These are phyloP conservation scores for Linaria vulgaris DNA, from an alignment of 257 asterid species.

Conservation along the genomic window DNA sequence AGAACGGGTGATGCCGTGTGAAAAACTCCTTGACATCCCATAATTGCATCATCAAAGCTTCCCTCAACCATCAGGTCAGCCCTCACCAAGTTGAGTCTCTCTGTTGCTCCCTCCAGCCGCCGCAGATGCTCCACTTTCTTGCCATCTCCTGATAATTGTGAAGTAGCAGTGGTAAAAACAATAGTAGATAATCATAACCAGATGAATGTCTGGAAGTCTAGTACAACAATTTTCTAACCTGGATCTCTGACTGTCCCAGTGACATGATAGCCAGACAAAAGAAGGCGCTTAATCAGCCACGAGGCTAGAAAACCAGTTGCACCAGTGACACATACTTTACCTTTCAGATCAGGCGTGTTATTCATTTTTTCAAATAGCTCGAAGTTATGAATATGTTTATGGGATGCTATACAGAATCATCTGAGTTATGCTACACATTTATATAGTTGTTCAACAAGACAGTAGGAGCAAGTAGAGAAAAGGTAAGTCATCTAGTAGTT, in stretches of 20 bases:
- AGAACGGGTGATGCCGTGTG: conserved; percentile 97
- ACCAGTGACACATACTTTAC: conserved; percentile 87
- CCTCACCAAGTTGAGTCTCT: conserved; percentile 60
- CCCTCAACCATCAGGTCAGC: conserved; percentile 72
- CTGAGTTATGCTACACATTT: neutral
- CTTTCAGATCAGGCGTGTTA: conserved; percentile 27
- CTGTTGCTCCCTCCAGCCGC: conserved; percentile 75
- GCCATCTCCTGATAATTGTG: conserved; percentile 44
- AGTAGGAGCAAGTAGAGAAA: conserved; percentile 4
- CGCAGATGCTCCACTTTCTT: conserved; percentile 72
- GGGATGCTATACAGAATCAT: neutral
- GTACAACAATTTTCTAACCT: conserved; percentile 30
- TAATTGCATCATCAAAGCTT: conserved; percentile 74
- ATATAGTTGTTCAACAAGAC: conserved; percentile 16
- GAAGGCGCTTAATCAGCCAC: conserved; percentile 83
- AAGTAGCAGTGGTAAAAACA: neutral
- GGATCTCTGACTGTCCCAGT: conserved; percentile 89
- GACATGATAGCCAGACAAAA: conserved; percentile 66
- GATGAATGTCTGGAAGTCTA: neutral
- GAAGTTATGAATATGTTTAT: conserved; percentile 4
- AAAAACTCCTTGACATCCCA: conserved; percentile 80
- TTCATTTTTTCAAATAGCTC: conserved; percentile 31
- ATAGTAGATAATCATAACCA: no score
- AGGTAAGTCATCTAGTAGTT: conserved; percentile 42
- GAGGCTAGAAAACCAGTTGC: conserved; percentile 90